Evolutionary conservation across 176 grass and related monocot genomes (phyloP).

Genomic region (Rhipidocladum racemiflorum): DNA sequence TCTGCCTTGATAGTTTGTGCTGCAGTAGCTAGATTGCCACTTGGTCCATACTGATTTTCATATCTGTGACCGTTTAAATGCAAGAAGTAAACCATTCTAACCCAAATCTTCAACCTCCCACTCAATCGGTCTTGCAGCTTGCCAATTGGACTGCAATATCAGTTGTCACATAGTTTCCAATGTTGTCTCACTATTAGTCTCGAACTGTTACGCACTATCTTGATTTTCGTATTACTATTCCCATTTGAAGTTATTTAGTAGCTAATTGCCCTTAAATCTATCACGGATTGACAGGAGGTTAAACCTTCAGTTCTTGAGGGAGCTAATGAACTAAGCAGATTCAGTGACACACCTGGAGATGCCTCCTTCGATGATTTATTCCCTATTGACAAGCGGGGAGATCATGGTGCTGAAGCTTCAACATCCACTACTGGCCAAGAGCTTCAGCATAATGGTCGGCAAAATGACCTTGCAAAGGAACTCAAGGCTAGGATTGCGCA

Average conservation of each 20-base stretch:
- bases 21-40: background rate
- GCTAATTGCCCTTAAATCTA: constrained; percentile 9
- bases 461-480: constrained; percentile 63
- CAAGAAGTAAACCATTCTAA: background rate
- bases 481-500: constrained; percentile 65
- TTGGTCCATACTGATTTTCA: background rate
- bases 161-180: background rate
- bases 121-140: background rate
- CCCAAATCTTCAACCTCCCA: background rate
- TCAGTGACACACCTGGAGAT: constrained; percentile 89
- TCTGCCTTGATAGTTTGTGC: background rate
- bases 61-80: background rate
- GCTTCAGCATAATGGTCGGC: constrained; percentile 35
- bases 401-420: constrained; percentile 70
- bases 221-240: background rate
- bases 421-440: constrained; percentile 55
- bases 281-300: constrained; percentile 36
- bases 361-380: constrained; percentile 91
- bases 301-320: constrained; percentile 49
- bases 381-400: constrained; percentile 59
- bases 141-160: background rate
- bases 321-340: constrained; percentile 59
- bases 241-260: constrained; percentile 5
- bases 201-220: background rate
- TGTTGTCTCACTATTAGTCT: background rate